Conservation (phyloP, 2,329 filamentous ascomycete genomes). For the Penicillium fuscoglaucum region DNA sequence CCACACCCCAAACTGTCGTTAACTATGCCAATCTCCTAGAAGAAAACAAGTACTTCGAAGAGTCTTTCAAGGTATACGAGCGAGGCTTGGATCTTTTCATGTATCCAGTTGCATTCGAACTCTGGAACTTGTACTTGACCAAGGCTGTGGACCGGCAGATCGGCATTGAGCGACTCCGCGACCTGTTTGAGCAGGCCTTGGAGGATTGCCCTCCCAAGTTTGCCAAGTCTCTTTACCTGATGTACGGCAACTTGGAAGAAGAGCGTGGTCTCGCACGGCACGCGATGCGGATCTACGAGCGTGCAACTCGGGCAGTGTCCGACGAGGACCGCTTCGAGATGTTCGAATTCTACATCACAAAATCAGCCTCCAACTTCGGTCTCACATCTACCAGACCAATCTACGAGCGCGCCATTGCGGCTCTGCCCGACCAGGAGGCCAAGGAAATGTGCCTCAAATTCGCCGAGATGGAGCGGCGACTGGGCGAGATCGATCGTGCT, state of each 20-base stretch:
- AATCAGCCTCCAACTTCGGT: slow-evolving; percentile 96
- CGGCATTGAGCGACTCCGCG: slow-evolving; percentile 86
- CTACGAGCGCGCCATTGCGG: slow-evolving; percentile 91
- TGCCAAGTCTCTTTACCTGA: slow-evolving; percentile 91
- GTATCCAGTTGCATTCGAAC: slow-evolving; percentile 95
- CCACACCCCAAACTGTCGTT: slow-evolving; percentile 96
- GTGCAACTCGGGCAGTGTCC: slow-evolving; percentile 88
- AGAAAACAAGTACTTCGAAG: slow-evolving; percentile 92
- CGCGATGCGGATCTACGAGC: slow-evolving; percentile 98
- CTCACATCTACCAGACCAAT: slow-evolving; percentile 91
- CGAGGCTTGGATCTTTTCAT: slow-evolving; percentile 96
- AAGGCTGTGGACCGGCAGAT: slow-evolving; percentile 97
- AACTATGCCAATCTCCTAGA: slow-evolving; percentile 96
- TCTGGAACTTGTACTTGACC: slow-evolving; percentile 97
- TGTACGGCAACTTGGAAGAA: slow-evolving; percentile 98
- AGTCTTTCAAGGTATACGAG: slow-evolving; percentile 97
- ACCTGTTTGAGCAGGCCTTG: slow-evolving; percentile 95
- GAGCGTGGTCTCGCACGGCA: slow-evolving; percentile 91
- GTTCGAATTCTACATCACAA: slow-evolving; percentile 99
- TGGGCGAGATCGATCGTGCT: slow-evolving; percentile 92
- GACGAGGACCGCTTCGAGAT: slow-evolving; percentile 95
- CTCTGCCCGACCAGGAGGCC: slow-evolving; percentile 88
- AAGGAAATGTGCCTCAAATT: slow-evolving; percentile 99
- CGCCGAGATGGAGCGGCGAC: slow-evolving; percentile 88
- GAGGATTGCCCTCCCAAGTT: slow-evolving; percentile 95